Conservation (phyloP, 108 stramenopile genomes). For the Parietichytrium sp. region DNA sequence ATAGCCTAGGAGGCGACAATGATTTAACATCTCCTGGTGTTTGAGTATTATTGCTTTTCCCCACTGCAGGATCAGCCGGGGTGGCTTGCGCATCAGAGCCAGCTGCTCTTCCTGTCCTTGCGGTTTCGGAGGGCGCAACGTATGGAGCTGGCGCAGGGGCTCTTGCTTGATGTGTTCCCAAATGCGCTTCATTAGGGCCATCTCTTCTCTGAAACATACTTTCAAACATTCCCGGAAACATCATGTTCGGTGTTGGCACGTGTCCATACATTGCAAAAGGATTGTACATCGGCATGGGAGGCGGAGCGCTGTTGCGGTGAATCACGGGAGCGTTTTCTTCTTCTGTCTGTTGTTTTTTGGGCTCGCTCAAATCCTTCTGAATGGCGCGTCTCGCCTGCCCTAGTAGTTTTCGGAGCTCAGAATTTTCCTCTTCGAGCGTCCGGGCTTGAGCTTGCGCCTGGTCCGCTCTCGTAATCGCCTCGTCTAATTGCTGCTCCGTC, state of each 20-base stretch:
- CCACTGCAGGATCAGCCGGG: too few species aligned
- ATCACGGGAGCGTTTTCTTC: not conserved
- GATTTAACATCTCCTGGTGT: too few species aligned
- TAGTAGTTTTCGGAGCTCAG: not conserved
- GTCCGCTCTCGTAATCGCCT: not conserved
- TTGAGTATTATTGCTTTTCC: too few species aligned
- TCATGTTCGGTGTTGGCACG: not conserved
- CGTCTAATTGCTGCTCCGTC: not conserved
- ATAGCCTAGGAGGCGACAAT: too few species aligned
- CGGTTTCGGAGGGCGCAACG: too few species aligned
- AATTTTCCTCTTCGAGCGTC: constrained; percentile 6
- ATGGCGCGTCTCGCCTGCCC: not conserved
- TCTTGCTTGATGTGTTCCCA: not conserved
- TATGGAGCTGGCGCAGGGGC: too few species aligned
- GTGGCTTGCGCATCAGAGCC: too few species aligned
- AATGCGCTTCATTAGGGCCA: not conserved
- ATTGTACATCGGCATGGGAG: not conserved
- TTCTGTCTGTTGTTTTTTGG: not conserved
- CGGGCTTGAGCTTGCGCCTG: not conserved
- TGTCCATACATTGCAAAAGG: not conserved
- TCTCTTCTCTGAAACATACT: not conserved
- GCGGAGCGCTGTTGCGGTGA: not conserved
- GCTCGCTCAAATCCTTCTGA: not conserved
- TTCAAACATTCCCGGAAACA: not conserved
- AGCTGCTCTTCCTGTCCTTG: too few species aligned